Conservation (phyloP, 768 basidiomycete species). For the Amanita exitialis region DNA sequence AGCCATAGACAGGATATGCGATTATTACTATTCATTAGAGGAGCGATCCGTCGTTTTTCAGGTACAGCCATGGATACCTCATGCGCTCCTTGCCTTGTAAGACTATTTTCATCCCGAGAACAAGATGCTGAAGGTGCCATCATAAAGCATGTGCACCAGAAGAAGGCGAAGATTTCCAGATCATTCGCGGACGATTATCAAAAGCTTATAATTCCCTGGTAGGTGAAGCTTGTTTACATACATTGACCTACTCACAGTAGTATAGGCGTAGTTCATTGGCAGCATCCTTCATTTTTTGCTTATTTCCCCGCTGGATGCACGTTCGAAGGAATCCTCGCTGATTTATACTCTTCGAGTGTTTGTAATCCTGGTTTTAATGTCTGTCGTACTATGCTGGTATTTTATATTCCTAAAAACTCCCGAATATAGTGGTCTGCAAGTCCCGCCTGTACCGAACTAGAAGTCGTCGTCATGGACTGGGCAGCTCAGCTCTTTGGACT, state of each 20-base stretch:
- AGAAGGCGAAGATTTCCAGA: conserved; percentile 61
- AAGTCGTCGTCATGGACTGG: conserved; percentile 88
- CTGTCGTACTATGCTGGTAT: conserved; percentile 12
- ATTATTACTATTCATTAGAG: conserved; percentile 68
- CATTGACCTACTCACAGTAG: neutral
- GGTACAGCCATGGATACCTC: conserved; percentile 81
- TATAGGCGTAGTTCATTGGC: conserved; percentile 81
- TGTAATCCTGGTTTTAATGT: conserved; percentile 88
- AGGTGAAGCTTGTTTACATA: neutral
- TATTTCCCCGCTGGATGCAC: conserved; percentile 77
- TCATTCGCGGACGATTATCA: conserved; percentile 75
- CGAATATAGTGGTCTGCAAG: conserved; percentile 67
- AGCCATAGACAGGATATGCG: conserved; percentile 85
- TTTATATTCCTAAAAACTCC: neutral
- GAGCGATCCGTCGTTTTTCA: conserved; percentile 54
- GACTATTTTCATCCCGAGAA: conserved; percentile 4
- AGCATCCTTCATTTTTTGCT: conserved; percentile 83
- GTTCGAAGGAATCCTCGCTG: conserved; percentile 77
- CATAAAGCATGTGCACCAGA: conserved; percentile 22
- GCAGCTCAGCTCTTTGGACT: conserved; percentile 75
- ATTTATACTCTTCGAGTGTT: conserved; percentile 67
- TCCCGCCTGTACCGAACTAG: conserved; percentile 88
- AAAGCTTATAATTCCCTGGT: conserved; percentile 75
- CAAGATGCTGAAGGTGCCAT: neutral
- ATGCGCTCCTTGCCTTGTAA: conserved; percentile 55